Evolutionary conservation across 805 yeast species (phyloP).

Genomic region (Saccharomycopsis synnaedendra): DNA sequence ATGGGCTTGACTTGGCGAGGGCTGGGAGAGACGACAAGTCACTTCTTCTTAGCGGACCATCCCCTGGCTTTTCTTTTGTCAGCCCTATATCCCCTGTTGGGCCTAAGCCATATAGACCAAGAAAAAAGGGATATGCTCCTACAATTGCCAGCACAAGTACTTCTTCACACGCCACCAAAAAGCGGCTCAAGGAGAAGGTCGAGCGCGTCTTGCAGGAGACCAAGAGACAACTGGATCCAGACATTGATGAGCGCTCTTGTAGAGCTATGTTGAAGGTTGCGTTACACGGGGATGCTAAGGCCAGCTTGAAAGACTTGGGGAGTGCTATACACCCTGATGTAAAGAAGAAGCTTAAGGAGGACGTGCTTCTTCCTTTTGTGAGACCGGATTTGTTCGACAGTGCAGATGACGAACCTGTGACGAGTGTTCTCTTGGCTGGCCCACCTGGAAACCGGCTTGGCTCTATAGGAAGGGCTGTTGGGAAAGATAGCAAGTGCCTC

Average conservation of each 20-base stretch:
- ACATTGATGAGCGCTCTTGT: slow-evolving; percentile 73
- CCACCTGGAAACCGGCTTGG: slow-evolving; percentile 99
- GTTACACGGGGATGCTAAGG: slow-evolving; percentile 69
- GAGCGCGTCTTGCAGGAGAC: slow-evolving; percentile 17
- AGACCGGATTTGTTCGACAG: slow-evolving; percentile 72
- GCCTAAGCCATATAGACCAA: neutral
- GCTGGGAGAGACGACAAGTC: neutral
- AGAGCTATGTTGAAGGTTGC: slow-evolving; percentile 81
- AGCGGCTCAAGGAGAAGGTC: neutral
- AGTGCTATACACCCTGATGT: neutral
- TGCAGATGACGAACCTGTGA: slow-evolving; percentile 32
- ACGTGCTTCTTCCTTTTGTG: slow-evolving; percentile 90
- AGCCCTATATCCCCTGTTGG: neutral
- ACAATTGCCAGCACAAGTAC: neutral
- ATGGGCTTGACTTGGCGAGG: neutral
- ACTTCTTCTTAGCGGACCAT: neutral
- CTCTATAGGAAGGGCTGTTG: slow-evolving; percentile 94
- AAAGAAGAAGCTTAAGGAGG: slow-evolving; percentile 33
- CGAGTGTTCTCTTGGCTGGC: slow-evolving; percentile 89
- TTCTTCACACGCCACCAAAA: neutral
- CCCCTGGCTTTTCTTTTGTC: slow-evolving; percentile 19
- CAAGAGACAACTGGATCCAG: slow-evolving; percentile 22
- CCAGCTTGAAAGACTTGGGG: slow-evolving; percentile 34
- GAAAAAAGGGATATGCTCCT: neutral
- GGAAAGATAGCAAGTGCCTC: slow-evolving; percentile 60